Conservation (phyloP, 352 stramenopile species). For the Pythium brassicae region DNA sequence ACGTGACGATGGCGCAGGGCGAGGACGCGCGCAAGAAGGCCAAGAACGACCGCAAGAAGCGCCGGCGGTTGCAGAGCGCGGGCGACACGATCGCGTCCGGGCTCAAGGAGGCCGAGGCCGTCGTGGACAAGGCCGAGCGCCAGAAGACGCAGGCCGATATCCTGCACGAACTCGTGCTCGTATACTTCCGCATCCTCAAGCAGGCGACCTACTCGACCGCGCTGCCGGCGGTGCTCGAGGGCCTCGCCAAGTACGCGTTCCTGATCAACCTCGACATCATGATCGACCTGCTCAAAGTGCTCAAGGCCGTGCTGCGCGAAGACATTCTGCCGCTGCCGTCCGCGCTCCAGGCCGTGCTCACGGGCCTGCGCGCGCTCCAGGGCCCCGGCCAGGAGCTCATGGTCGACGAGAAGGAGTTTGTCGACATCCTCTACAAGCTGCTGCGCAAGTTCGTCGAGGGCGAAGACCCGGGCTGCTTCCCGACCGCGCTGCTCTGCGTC, state of each 20-base stretch:
- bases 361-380: conserved; percentile 91
- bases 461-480: conserved; percentile 58
- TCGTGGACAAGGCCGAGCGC: conserved; percentile 89
- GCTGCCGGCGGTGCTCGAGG: conserved; percentile 89
- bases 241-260: conserved; percentile 95
- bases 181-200: conserved; percentile 97
- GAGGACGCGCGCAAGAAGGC: conserved; percentile 72
- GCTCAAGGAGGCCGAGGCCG: conserved; percentile 93
- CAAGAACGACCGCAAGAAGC: conserved; percentile 84
- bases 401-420: conserved; percentile 96
- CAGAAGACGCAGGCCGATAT: conserved; percentile 95
- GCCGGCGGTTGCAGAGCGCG: conserved; percentile 63
- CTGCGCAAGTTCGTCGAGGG: conserved; percentile 68
- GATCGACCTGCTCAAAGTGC: conserved; percentile 93
- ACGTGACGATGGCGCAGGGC: conserved; percentile 84
- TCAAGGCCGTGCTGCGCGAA: conserved; percentile 91
- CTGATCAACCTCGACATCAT: conserved; percentile 98
- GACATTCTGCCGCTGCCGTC: conserved; percentile 61
- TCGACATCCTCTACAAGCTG: conserved; percentile 92
- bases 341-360: conserved; percentile 87
- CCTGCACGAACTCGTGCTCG: conserved; percentile 92
- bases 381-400: conserved; percentile 93
- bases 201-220: conserved; percentile 84
- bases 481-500: conserved; percentile 87
- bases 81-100: conserved; percentile 87